Evolutionary conservation across 169 alveolate genomes (phyloP).

Genomic region (Gregarina niphandrodes): DNA sequence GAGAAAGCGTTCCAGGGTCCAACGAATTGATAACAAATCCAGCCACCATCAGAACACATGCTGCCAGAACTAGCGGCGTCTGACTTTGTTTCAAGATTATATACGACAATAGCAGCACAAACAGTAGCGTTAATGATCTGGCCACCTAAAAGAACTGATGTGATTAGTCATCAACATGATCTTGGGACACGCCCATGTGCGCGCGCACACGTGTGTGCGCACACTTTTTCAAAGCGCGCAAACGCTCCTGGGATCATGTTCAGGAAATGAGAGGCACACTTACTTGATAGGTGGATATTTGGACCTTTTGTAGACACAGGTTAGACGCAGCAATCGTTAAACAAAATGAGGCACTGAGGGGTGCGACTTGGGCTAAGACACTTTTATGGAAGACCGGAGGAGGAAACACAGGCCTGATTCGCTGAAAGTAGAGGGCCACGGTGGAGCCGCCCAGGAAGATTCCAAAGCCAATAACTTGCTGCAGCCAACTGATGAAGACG

Average conservation of each 20-base stretch:
- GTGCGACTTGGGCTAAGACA: too few species aligned
- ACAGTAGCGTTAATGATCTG: constrained; percentile 25
- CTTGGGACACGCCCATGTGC: too few species aligned
- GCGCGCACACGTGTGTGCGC: too few species aligned
- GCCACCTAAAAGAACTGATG: too few species aligned
- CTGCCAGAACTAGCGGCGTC: constrained; percentile 10
- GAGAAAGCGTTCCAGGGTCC: constrained; percentile 14
- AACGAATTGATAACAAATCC: constrained; percentile 29
- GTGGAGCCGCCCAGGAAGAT: too few species aligned
- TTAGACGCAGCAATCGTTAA: constrained; percentile 29
- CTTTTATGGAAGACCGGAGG: too few species aligned
- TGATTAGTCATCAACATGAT: too few species aligned
- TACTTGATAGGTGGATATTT: constrained; percentile 32
- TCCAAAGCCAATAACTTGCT: constrained; percentile 16
- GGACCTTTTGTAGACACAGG: constrained; percentile 24
- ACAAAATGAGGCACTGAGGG: constrained; percentile 22
- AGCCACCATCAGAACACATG: constrained; percentile 21
- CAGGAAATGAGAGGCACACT: too few species aligned
- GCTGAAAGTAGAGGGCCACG: too few species aligned
- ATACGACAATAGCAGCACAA: constrained; percentile 18
- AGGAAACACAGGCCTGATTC: too few species aligned
- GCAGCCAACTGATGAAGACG: constrained; percentile 20
- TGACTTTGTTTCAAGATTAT: constrained; percentile 16
- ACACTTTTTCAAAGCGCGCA: too few species aligned
- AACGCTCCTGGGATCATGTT: too few species aligned